A percentile compares a stretch with the other conserved stretches of the same genome.
phyloP scores from a whole-genome alignment of 352 stramenopile genomes.

The Sclerospora graminicola region DNA sequence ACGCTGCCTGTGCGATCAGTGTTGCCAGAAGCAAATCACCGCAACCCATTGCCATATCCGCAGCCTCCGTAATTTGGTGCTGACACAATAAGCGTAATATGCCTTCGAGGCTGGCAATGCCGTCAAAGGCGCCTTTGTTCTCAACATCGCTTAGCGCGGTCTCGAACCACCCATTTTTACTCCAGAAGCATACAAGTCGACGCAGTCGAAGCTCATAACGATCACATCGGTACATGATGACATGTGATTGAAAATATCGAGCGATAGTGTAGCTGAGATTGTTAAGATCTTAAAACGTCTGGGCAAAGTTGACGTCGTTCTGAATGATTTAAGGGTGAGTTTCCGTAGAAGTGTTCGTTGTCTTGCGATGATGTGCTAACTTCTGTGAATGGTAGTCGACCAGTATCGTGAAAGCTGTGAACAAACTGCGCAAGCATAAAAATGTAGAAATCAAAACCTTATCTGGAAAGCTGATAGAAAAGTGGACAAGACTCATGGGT shows the following conservation, averaged over 20 bases:
- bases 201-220: conserved; percentile 55
- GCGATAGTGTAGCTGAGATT: no score
- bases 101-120: conserved; percentile 14
- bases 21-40: conserved; percentile 60
- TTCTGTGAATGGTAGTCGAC: no score
- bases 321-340: conserved; percentile 70
- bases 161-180: conserved; percentile 69
- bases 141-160: conserved; percentile 17
- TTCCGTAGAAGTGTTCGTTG: no score
- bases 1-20: conserved; percentile 48
- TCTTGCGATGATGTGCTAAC: no score
- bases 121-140: conserved; percentile 2
- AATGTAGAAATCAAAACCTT: conserved; percentile 36
- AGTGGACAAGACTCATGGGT: conserved; percentile 72
- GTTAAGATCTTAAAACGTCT: conserved; percentile 57
- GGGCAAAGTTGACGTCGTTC: conserved; percentile 54
- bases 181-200: conserved; percentile 71
- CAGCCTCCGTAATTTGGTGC: conserved; percentile 47
- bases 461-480: conserved; percentile 50
- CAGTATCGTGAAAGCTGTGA: no score
- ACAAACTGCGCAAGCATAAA: no score
- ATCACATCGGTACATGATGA: conserved; percentile 57
- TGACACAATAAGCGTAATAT: conserved; percentile 40
- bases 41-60: conserved; percentile 45
- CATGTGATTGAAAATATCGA: conserved; percentile 22